Conservation (phyloP, 257 asterid genomes). For the Salvia miltiorrhiza region DNA sequence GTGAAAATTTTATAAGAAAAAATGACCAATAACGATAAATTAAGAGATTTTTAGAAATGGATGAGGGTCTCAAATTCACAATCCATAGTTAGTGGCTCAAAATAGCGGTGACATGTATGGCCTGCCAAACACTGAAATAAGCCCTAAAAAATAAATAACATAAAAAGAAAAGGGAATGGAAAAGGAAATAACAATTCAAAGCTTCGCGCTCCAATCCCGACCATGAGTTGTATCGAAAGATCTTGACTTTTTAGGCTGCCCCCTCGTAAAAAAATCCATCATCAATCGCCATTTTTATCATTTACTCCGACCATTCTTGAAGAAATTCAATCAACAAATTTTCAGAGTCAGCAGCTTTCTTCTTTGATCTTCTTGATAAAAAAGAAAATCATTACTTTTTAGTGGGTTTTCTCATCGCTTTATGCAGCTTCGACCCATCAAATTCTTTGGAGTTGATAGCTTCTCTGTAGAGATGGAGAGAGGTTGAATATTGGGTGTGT, state of each 20-base stretch:
- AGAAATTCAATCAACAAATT: background rate
- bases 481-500: background rate
- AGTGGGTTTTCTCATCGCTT: conserved; percentile 4
- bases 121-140: conserved; percentile 17
- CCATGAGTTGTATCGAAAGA: conserved; percentile 25
- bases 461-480: background rate
- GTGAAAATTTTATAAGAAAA: too few species aligned
- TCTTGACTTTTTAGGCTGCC: conserved; percentile 6
- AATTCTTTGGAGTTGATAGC: background rate
- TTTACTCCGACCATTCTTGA: background rate
- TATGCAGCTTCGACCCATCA: background rate
- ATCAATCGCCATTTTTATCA: background rate
- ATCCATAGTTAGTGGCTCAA: conserved; percentile 37
- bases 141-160: conserved; percentile 2
- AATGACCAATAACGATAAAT: conserved; percentile 3
- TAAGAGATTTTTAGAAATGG: background rate
- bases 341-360: background rate
- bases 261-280: background rate
- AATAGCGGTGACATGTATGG: background rate
- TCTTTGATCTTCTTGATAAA: conserved; percentile 7
- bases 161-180: background rate
- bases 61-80: conserved; percentile 29
- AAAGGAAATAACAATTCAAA: conserved; percentile 15
- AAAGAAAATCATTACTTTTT: background rate
- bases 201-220: conserved; percentile 28